Conservation (phyloP, 2,329 filamentous ascomycete genomes). For the Aureobasidium sp. region DNA sequence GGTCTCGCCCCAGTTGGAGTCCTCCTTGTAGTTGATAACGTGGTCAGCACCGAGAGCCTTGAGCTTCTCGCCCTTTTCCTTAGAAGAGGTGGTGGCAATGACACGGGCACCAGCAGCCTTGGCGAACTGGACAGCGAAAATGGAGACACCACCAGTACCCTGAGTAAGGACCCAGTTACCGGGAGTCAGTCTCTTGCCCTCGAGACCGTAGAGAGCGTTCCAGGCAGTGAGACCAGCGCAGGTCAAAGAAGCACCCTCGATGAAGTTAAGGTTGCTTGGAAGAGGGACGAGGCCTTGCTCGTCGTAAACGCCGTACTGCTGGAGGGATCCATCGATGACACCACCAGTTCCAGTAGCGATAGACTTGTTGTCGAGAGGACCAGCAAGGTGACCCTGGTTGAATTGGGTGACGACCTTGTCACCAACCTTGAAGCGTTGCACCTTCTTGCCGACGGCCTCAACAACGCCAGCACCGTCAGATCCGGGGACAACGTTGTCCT, state of each 20-base stretch:
- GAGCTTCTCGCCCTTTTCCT: slow-evolving; percentile 43
- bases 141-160: slow-evolving; percentile 62
- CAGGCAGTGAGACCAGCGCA: slow-evolving; percentile 44
- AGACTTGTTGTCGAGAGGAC: slow-evolving; percentile 34
- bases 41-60: slow-evolving; percentile 49
- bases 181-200: slow-evolving; percentile 30
- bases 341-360: slow-evolving; percentile 58
- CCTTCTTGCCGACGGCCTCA: slow-evolving; percentile 47
- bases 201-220: slow-evolving; percentile 47
- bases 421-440: slow-evolving; percentile 49
- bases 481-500: slow-evolving; percentile 36
- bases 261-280: slow-evolving; percentile 48
- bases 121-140: slow-evolving; percentile 57
- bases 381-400: slow-evolving; percentile 50
- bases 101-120: slow-evolving; percentile 49
- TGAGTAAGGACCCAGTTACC: slow-evolving; percentile 54
- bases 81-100: slow-evolving; percentile 50
- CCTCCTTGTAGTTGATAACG: slow-evolving; percentile 51
- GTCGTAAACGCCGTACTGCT: slow-evolving; percentile 59
- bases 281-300: slow-evolving; percentile 59
- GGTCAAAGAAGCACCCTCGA: slow-evolving; percentile 41
- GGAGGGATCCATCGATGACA: slow-evolving; percentile 58
- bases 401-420: slow-evolving; percentile 59
- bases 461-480: slow-evolving; percentile 50
- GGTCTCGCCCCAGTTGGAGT: slow-evolving; percentile 47